A percentile compares a stretch with the other conserved stretches of the same genome.
These are phyloP conservation scores for Metschnikowia continentalis DNA, from an alignment of 805 yeast species.

Conservation along the genomic window DNA sequence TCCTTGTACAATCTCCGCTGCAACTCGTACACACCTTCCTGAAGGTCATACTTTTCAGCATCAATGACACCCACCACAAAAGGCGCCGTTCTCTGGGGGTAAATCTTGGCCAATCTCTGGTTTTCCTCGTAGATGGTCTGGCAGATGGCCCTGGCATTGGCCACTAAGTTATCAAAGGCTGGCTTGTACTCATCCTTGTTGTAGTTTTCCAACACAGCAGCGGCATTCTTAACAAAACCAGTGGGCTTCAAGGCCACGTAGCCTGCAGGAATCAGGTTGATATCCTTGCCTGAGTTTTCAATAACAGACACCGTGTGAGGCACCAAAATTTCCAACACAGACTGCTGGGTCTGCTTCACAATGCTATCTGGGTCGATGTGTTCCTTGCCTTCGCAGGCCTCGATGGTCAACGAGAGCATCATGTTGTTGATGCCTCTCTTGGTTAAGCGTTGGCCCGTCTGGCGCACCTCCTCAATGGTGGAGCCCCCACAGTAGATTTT, in stretches of 20 bases:
- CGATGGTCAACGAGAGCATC: slow-evolving; percentile 94
- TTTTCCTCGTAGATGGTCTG: slow-evolving; percentile 54
- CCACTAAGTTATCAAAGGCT: slow-evolving; percentile 55
- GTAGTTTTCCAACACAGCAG: slow-evolving; percentile 62
- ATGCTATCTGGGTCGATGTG: slow-evolving; percentile 57
- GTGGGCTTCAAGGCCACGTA: slow-evolving; percentile 93
- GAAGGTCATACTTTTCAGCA: slow-evolving; percentile 87
- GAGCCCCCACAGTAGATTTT: slow-evolving; percentile 91
- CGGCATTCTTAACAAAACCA: slow-evolving; percentile 77
- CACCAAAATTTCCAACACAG: slow-evolving; percentile 62
- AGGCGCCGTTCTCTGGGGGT: slow-evolving; percentile 66
- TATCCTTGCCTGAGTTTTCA: slow-evolving; percentile 37
- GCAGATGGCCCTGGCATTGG: slow-evolving; percentile 63
- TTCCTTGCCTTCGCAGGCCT: slow-evolving; percentile 80
- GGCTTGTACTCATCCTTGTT: slow-evolving; percentile 40
- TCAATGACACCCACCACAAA: slow-evolving; percentile 77
- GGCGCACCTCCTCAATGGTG: slow-evolving; percentile 59
- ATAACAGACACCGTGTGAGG: slow-evolving; percentile 69
- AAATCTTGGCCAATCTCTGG: slow-evolving; percentile 41
- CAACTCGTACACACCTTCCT: slow-evolving; percentile 85
- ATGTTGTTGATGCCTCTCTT: slow-evolving; percentile 81
- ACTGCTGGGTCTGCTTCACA: slow-evolving; percentile 58
- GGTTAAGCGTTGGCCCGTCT: slow-evolving; percentile 64
- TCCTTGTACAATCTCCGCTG: slow-evolving; percentile 75
- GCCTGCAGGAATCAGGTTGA: slow-evolving; percentile 80